Conservation (phyloP, 2,329 filamentous ascomycete genomes). For the Cyphellophora europaea region DNA sequence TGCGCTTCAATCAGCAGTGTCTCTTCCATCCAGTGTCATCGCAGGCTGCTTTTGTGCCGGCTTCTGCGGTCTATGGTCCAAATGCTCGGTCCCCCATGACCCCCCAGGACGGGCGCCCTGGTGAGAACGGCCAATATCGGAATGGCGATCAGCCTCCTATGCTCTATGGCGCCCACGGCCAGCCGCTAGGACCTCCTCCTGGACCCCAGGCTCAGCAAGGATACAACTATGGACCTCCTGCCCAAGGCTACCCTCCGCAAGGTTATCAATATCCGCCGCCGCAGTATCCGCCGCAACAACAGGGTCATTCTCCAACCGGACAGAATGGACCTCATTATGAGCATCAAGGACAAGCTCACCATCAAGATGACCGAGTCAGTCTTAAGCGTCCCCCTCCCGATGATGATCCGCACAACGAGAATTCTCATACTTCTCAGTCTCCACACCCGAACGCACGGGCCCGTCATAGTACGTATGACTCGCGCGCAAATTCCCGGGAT, state of each 20-base stretch:
- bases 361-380: constrained; percentile 39
- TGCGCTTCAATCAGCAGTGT: constrained; percentile 66
- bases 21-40: constrained; percentile 69
- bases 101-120: constrained; percentile 19
- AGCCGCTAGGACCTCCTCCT: constrained; percentile 32
- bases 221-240: constrained; percentile 29
- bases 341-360: constrained; percentile 26
- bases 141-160: constrained; percentile 20
- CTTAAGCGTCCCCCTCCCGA: constrained; percentile 20
- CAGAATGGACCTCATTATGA: constrained; percentile 16
- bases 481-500: constrained; percentile 23
- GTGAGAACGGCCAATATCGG: constrained; percentile 21
- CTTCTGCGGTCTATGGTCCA: constrained; percentile 54
- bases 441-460: constrained; percentile 27
- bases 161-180: constrained; percentile 41
- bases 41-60: constrained; percentile 64
- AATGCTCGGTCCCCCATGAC: constrained; percentile 21
- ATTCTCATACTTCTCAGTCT: constrained; percentile 22
- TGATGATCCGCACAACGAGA: constrained; percentile 20
- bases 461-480: constrained; percentile 30
- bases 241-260: constrained; percentile 19
- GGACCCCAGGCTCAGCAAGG: constrained; percentile 19
- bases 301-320: constrained; percentile 1
- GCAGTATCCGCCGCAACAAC: constrained; percentile 7
- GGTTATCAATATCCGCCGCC: constrained; percentile 17